Percentiles rank a stretch among this genome's conserved stretches.
Evolutionary conservation across 2,329 filamentous ascomycete species (phyloP).

Genomic region (Diaporthe sp.): DNA sequence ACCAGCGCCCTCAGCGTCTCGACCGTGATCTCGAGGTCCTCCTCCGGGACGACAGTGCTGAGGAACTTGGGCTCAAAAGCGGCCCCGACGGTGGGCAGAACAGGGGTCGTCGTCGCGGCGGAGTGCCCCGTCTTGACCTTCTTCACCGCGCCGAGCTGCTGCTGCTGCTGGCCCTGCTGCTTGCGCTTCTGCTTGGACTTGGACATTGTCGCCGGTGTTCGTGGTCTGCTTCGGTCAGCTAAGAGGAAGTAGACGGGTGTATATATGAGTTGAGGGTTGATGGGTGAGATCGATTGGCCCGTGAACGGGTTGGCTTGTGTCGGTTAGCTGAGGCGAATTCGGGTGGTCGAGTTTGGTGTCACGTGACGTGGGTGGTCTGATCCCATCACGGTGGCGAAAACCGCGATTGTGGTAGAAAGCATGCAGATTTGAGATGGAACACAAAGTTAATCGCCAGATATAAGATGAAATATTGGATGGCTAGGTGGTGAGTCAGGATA

Average conservation of each 20-base stretch:
- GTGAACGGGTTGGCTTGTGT: background rate
- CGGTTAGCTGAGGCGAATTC: background rate
- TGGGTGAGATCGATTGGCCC: background rate
- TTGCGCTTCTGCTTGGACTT: constrained; percentile 40
- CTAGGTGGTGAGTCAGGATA: no score
- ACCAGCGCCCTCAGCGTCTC: constrained; percentile 37
- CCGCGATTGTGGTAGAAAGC: background rate
- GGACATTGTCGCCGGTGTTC: constrained; percentile 10
- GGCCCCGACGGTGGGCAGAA: constrained; percentile 27
- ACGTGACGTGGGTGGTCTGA: constrained; percentile 23
- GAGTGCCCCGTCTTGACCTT: constrained; percentile 34
- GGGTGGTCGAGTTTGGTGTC: background rate
- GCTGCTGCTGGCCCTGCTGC: constrained; percentile 35
- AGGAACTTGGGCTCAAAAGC: constrained; percentile 33
- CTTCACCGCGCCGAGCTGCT: constrained; percentile 33
- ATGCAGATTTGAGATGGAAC: background rate
- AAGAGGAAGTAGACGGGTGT: background rate
- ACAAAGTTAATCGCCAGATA: no score
- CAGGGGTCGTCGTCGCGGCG: background rate
- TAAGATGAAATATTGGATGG: no score
- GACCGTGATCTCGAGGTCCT: constrained; percentile 41
- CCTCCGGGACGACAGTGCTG: constrained; percentile 38
- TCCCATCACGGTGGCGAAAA: constrained; percentile 15
- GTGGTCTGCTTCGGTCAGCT: background rate
- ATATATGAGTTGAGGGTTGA: background rate